Percentiles rank a stretch among this genome's conserved stretches.
Conservation (phyloP, 2,329 filamentous ascomycete genomes). For the Cryphonectria naterciae region DNA sequence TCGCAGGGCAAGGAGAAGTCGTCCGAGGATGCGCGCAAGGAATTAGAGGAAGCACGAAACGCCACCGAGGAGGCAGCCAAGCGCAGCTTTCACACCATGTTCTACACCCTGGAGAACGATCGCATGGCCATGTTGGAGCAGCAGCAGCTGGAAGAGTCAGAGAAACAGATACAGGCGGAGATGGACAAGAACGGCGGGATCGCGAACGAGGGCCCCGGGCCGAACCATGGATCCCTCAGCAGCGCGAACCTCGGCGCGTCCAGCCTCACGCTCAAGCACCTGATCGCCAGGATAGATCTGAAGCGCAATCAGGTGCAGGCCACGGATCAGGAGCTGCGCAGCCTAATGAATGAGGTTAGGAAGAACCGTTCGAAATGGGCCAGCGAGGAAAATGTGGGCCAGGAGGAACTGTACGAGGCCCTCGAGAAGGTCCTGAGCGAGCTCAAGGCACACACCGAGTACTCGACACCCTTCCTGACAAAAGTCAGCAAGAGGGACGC, state of each 20-base stretch:
- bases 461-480: conserved; percentile 93
- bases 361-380: conserved; percentile 99
- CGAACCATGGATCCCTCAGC: conserved; percentile 85
- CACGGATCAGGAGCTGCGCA: conserved; percentile 88
- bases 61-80: conserved; percentile 89
- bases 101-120: conserved; percentile 95
- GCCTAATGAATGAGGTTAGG: conserved; percentile 93
- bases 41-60: conserved; percentile 88
- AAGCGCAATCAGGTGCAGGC: conserved; percentile 89
- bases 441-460: conserved; percentile 95
- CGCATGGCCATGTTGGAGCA: conserved; percentile 96
- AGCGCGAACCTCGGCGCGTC: conserved; percentile 95
- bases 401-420: conserved; percentile 97
- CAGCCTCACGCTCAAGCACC: conserved; percentile 92
- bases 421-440: conserved; percentile 96
- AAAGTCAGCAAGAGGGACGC: conserved; percentile 96
- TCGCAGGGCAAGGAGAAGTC: conserved; percentile 65
- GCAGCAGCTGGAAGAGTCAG: conserved; percentile 93
- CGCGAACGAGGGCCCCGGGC: conserved; percentile 53
- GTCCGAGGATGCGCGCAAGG: conserved; percentile 88
- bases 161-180: conserved; percentile 94
- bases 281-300: conserved; percentile 93
- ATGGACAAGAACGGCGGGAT: conserved; percentile 71
- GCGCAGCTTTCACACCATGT: conserved; percentile 88
- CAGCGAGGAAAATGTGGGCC: conserved; percentile 94